phyloP scores from a whole-genome alignment of 441 rosid genomes.

The Croton setiger region DNA sequence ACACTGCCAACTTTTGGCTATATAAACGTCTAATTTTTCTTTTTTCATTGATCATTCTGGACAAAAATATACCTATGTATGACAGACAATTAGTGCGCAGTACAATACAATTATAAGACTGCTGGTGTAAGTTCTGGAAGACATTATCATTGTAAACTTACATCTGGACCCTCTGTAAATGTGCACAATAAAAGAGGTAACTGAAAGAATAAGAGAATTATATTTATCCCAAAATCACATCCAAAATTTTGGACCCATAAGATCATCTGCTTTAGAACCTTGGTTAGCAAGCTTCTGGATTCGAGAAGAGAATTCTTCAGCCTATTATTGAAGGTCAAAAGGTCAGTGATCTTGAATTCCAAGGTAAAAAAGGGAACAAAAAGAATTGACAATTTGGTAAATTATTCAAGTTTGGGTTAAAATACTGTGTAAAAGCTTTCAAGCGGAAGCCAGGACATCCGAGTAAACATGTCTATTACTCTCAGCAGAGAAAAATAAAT shows the following conservation, averaged over 20 bases:
- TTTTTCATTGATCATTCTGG: neutral
- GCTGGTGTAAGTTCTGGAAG: neutral
- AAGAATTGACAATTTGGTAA: neutral
- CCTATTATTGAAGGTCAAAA: slow-evolving; percentile 38
- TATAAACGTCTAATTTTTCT: neutral
- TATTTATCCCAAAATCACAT: slow-evolving; percentile 33
- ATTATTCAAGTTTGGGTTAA: neutral
- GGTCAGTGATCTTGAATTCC: slow-evolving; percentile 15
- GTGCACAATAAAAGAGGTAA: too few relatives aligned
- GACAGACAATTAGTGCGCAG: neutral
- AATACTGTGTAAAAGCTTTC: neutral
- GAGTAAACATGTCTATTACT: neutral
- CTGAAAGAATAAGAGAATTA: too few relatives aligned
- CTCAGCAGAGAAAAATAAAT: neutral
- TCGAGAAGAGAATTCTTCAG: slow-evolving; percentile 86
- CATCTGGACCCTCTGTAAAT: too few relatives aligned
- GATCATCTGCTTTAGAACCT: slow-evolving; percentile 60
- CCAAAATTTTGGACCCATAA: slow-evolving; percentile 68
- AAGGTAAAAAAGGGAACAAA: neutral
- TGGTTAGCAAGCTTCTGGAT: slow-evolving; percentile 69
- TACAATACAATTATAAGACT: neutral
- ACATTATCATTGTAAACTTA: too few relatives aligned
- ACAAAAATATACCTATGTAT: neutral
- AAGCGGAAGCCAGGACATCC: neutral
- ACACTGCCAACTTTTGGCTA: too few relatives aligned